phyloP scores from a whole-genome alignment of 495 filamentous ascomycete species.

The Choiromyces venosus region DNA sequence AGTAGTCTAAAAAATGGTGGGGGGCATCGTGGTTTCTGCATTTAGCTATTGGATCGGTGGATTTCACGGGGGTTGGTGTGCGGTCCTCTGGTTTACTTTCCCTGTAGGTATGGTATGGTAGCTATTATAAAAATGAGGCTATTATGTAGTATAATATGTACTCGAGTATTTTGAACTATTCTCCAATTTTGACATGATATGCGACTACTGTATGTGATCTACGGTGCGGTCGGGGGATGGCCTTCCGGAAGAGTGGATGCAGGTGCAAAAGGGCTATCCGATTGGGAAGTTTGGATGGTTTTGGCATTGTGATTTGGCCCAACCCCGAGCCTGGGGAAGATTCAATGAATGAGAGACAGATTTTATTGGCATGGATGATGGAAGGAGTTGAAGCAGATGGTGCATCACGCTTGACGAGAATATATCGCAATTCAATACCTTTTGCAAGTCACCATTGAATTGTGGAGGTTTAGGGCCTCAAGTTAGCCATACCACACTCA shows the following conservation, averaged over 20 bases:
- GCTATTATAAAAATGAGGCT: neutral
- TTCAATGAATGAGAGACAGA: neutral
- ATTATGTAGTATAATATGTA: neutral
- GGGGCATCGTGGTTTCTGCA: slow-evolving; percentile 2
- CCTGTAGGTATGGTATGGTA: neutral
- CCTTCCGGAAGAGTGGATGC: too few relatives aligned
- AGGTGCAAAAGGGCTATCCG: neutral
- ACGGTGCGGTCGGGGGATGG: too few relatives aligned
- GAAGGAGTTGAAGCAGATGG: neutral
- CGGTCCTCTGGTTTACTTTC: neutral
- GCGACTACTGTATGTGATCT: too few relatives aligned
- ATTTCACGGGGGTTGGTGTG: neutral
- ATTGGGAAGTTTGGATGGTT: neutral
- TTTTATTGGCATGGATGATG: neutral
- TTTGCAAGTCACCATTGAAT: neutral
- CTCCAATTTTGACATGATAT: neutral
- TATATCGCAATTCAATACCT: neutral
- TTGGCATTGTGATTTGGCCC: neutral
- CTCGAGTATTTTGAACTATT: neutral
- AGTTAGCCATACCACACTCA: neutral
- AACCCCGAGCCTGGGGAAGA: neutral
- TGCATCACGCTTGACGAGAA: neutral
- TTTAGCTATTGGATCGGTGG: neutral
- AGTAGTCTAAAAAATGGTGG: neutral
- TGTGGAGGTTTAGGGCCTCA: neutral